A percentile compares a stretch with the other conserved stretches of the same genome.
Evolutionary conservation across 306 rosid species (phyloP).

Genomic region (Cicer arietinum): DNA sequence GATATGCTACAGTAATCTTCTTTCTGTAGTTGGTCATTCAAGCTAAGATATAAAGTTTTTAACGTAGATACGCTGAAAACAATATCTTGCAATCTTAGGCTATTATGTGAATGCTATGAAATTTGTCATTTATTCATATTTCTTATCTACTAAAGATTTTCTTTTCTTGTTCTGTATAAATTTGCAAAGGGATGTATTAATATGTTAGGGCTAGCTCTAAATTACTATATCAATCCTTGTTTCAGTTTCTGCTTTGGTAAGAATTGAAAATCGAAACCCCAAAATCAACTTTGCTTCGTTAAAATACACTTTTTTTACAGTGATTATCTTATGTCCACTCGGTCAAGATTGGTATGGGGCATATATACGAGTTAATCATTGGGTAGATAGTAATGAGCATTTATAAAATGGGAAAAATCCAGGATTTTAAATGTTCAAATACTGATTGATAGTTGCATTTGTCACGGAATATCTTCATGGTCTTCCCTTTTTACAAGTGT

Average conservation of each 20-base stretch:
- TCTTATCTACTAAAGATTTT: conserved; percentile 17
- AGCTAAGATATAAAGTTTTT: conserved; percentile 19
- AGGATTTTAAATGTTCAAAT: conserved; percentile 28
- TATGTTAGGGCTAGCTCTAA: conserved; percentile 35
- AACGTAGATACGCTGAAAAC: conserved; percentile 25
- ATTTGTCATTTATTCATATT: conserved; percentile 23
- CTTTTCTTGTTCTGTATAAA: conserved; percentile 31
- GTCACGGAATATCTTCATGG: conserved; percentile 2
- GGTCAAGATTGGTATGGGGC: conserved; percentile 18
- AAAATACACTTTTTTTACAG: not conserved
- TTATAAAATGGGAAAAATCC: conserved; percentile 24
- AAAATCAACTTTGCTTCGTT: conserved; percentile 28
- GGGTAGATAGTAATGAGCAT: conserved; percentile 14
- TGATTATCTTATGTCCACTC: conserved; percentile 24
- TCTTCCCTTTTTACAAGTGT: conserved; percentile 28
- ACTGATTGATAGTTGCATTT: conserved; percentile 31
- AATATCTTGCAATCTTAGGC: conserved; percentile 24
- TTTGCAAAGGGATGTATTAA: conserved; percentile 33
- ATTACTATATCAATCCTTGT: conserved; percentile 17
- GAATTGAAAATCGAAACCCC: conserved; percentile 32
- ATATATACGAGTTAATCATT: conserved; percentile 27
- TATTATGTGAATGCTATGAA: conserved; percentile 14
- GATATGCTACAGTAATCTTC: conserved; percentile 46
- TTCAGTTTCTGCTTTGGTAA: conserved; percentile 37
- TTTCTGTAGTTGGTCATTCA: conserved; percentile 37